Conservation (phyloP, 345 rosid genomes). For the Rhodamnia rubescens region DNA sequence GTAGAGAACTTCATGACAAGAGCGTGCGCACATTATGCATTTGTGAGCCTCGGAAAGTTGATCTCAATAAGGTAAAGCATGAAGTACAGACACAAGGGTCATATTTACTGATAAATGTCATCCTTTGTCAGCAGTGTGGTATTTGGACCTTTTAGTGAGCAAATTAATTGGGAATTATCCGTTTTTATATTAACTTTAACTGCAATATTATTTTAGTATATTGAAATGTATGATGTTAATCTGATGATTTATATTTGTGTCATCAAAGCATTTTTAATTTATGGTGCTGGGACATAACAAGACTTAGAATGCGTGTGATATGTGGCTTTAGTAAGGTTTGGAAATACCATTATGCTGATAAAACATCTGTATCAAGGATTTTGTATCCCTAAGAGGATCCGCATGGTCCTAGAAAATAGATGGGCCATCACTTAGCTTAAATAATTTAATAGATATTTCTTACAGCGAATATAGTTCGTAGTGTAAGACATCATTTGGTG, state of each 20-base stretch:
- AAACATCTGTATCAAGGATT: not conserved
- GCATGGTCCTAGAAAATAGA: not conserved
- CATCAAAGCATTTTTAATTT: not conserved
- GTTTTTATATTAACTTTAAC: not conserved
- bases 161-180: not conserved
- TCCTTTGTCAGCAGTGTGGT: not conserved
- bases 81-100: not conserved
- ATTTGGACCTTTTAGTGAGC: not conserved
- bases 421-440: not conserved
- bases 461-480: not conserved
- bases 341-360: not conserved
- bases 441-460: not conserved
- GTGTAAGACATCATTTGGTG: not conserved
- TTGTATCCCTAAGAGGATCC: not conserved
- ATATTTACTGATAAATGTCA: not conserved
- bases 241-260: not conserved
- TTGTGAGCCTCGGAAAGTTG: conserved; percentile 37
- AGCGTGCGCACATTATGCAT: conserved; percentile 74
- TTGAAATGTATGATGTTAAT: not conserved
- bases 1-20: conserved; percentile 59
- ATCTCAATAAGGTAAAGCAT: conserved; percentile 61
- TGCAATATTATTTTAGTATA: not conserved
- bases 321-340: not conserved
- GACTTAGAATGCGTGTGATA: not conserved
- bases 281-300: not conserved